phyloP scores from a whole-genome alignment of 208 protist species.

The Blechomonas ayalai region DNA sequence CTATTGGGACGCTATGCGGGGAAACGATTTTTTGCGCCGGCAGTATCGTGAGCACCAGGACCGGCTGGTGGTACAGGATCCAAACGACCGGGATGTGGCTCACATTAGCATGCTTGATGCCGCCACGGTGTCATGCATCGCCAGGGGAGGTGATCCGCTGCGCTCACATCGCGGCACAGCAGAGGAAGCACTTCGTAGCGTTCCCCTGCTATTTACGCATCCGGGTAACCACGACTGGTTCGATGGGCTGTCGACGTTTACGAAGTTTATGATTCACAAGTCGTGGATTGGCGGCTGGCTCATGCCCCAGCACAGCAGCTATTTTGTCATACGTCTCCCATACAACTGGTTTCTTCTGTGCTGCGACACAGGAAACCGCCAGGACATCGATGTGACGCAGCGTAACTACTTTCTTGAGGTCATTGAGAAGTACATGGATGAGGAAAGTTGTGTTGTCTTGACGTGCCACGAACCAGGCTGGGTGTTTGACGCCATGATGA shows the following conservation, averaged over 20 bases:
- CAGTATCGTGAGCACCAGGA: slow-evolving; percentile 35
- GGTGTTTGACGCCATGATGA: slow-evolving; percentile 61
- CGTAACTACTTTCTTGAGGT: slow-evolving; percentile 77
- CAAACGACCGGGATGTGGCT: slow-evolving; percentile 34
- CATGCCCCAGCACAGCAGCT: slow-evolving; percentile 80
- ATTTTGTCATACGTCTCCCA: slow-evolving; percentile 71
- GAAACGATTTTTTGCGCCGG: slow-evolving; percentile 30
- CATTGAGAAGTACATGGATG: slow-evolving; percentile 66
- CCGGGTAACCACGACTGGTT: slow-evolving; percentile 90
- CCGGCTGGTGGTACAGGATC: slow-evolving; percentile 33
- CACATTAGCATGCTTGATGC: slow-evolving; percentile 53
- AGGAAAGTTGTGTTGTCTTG: slow-evolving; percentile 62
- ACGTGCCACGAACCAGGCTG: slow-evolving; percentile 66
- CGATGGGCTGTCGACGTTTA: slow-evolving; percentile 74
- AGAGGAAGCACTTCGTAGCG: slow-evolving; percentile 43
- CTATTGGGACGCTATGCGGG: slow-evolving; percentile 51
- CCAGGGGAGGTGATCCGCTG: slow-evolving; percentile 16
- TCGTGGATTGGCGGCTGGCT: slow-evolving; percentile 79
- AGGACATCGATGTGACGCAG: slow-evolving; percentile 78
- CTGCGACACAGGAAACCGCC: slow-evolving; percentile 56
- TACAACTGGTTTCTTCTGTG: slow-evolving; percentile 84
- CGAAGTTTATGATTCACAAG: slow-evolving; percentile 67
- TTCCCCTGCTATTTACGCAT: slow-evolving; percentile 75
- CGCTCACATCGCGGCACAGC: slow-evolving; percentile 14
- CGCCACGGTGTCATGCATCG: slow-evolving; percentile 21